phyloP scores from a whole-genome alignment of 176 grass and related monocot species.

The Avena sativa region DNA sequence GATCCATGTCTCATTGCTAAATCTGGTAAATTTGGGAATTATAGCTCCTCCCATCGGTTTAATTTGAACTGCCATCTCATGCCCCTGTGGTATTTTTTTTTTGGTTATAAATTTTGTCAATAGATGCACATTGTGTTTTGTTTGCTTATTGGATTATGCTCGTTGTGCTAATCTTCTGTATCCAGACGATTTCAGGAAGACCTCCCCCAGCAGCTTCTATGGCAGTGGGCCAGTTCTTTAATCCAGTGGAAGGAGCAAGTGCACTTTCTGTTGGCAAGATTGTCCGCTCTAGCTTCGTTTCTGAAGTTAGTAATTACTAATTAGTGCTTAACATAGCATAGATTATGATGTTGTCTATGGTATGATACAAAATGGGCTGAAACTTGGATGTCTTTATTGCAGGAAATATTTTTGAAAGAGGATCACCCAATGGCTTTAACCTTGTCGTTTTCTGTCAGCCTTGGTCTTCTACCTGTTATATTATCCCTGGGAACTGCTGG shows the following conservation, averaged over 20 bases:
- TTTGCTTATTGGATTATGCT: conserved; percentile 24
- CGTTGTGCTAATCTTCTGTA: conserved; percentile 50
- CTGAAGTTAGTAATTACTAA: conserved; percentile 56
- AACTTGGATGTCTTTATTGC: conserved; percentile 44
- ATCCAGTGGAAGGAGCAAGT: conserved; percentile 74
- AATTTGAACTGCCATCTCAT: conserved; percentile 18
- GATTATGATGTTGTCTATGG: conserved; percentile 4
- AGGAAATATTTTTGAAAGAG: conserved; percentile 87
- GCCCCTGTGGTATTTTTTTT: background rate
- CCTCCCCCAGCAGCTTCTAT: conserved; percentile 92
- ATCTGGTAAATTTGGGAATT: background rate
- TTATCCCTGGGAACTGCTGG: conserved; percentile 81
- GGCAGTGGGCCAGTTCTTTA: conserved; percentile 98
- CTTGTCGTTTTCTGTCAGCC: conserved; percentile 81
- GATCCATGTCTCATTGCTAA: background rate
- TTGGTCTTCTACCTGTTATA: conserved; percentile 80
- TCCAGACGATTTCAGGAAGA: conserved; percentile 96
- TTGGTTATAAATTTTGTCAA: conserved; percentile 8
- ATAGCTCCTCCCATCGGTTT: conserved; percentile 10
- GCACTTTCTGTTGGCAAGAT: conserved; percentile 59
- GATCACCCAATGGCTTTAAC: conserved; percentile 82
- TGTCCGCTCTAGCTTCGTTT: conserved; percentile 67
- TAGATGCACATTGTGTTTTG: conserved; percentile 25
- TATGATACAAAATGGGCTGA: conserved; percentile 31
- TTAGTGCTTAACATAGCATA: conserved; percentile 14